Conservation (phyloP, 805 yeast species). For the Candida michaelii region DNA sequence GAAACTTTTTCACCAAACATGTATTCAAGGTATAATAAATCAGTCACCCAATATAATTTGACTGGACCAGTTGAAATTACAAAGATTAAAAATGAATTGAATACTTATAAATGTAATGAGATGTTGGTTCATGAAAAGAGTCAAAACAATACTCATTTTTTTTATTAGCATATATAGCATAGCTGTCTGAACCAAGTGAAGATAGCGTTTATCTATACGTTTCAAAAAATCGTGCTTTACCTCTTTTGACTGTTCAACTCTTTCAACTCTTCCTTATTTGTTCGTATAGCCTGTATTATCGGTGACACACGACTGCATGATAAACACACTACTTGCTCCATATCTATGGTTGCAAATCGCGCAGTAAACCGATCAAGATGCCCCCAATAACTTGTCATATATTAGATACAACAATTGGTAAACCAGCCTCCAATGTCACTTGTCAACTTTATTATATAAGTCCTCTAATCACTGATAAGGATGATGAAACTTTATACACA, state of each 20-base stretch:
- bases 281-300: too few relatives aligned
- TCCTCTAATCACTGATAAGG: slow-evolving; percentile 20
- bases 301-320: too few relatives aligned
- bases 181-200: too few relatives aligned
- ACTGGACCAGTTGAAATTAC: slow-evolving; percentile 52
- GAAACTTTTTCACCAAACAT: slow-evolving; percentile 52
- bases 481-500: slow-evolving; percentile 28
- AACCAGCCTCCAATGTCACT: slow-evolving; percentile 75
- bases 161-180: slow-evolving; percentile 32
- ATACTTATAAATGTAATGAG: slow-evolving; percentile 58
- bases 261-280: too few relatives aligned
- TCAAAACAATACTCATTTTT: slow-evolving; percentile 63
- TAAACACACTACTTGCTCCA: too few relatives aligned
- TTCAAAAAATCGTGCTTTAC: too few relatives aligned
- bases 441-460: slow-evolving; percentile 56
- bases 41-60: slow-evolving; percentile 50
- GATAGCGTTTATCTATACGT: too few relatives aligned
- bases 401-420: slow-evolving; percentile 79
- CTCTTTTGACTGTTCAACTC: too few relatives aligned
- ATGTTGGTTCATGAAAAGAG: slow-evolving; percentile 71
- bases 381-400: slow-evolving; percentile 85
- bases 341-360: slow-evolving; percentile 14
- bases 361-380: slow-evolving; percentile 2
- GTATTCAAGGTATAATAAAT: slow-evolving; percentile 56
- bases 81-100: slow-evolving; percentile 63